A percentile compares a stretch with the other conserved stretches of the same genome.
phyloP scores from a whole-genome alignment of 2,329 filamentous ascomycete genomes.

The Venturia effusa region DNA sequence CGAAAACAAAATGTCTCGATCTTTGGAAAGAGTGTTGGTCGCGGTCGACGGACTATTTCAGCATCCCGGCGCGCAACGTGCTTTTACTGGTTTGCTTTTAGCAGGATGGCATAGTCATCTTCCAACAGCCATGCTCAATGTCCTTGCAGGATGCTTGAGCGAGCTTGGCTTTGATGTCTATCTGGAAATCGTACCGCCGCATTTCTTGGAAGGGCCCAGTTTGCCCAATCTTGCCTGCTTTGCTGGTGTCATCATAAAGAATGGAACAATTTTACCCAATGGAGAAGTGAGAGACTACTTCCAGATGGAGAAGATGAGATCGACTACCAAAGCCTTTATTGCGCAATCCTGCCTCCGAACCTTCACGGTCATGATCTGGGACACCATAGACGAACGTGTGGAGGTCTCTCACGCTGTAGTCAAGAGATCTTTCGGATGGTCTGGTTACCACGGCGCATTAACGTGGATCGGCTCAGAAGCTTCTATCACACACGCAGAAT shows the following conservation, averaged over 20 bases:
- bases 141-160: constrained; percentile 20
- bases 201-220: constrained; percentile 21
- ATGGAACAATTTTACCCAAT: constrained; percentile 24
- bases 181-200: constrained; percentile 23
- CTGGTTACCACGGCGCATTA: constrained; percentile 25
- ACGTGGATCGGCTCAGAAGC: constrained; percentile 20
- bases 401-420: constrained; percentile 25
- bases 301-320: constrained; percentile 29
- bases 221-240: constrained; percentile 20
- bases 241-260: constrained; percentile 23
- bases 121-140: constrained; percentile 21
- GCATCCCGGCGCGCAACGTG: constrained; percentile 10
- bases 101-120: constrained; percentile 24
- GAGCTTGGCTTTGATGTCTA: constrained; percentile 24
- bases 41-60: constrained; percentile 5
- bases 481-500: constrained; percentile 19
- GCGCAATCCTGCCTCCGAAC: constrained; percentile 25
- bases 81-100: constrained; percentile 24
- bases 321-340: constrained; percentile 26
- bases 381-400: constrained; percentile 24
- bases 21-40: constrained; percentile 9
- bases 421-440: constrained; percentile 26
- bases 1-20: constrained; percentile 1
- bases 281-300: constrained; percentile 27
- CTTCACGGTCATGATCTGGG: constrained; percentile 29